Base-by-base conservation (phyloP, 139 green algal species). In the Deuterostichococcus epilithicus region DNA sequence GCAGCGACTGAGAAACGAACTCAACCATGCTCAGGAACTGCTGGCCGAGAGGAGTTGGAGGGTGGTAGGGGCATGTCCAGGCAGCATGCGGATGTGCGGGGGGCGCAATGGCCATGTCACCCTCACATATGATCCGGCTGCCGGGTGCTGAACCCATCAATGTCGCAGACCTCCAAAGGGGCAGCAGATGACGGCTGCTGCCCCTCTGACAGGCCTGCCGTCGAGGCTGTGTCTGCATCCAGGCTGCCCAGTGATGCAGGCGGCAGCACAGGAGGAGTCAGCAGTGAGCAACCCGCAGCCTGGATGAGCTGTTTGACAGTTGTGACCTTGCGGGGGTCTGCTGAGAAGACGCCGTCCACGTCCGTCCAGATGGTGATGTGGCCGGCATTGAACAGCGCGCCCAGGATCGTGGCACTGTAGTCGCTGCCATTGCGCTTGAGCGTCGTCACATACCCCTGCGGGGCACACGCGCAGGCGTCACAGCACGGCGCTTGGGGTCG, bases 341-440 rank as follows among this genome's bases (percentile, higher is more conserved):
- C 95, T 10, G 81, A 92, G 82, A 94, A 99, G 35, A 99, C 95
- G 28, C 95, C 95, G 63, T 98, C 88, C 39, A 99, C 95, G 76
- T 99, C 95, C 0, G 95, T 98, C 95, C 95, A 99, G 81, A 99
- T 99, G 71, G 92, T 98, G 89, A 98, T 96, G 76, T 89, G 78
- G 44, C 78, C 78, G 39, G 80, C 76, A 36, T 81, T 72, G 72
- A 98, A 88, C 33, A 99, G 86, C 0, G 93, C 86, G 15, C 94
- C 95, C 65, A 99, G 81, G 79, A 98, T 98, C 76, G 95, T 97
- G 65, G 94, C 95, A 10, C 81, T 92, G 86, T 97, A 97, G 87
- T 99, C 95, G 44, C 70, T 89, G 78, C 95, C 95, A 80, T 99
- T 98, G 75, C 94, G 84, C 76, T 88, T 89, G 20, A 97, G 80